phyloP scores from a whole-genome alignment of 371 early-diverging fungal genomes.

The Apophysomyces ossiformis region DNA sequence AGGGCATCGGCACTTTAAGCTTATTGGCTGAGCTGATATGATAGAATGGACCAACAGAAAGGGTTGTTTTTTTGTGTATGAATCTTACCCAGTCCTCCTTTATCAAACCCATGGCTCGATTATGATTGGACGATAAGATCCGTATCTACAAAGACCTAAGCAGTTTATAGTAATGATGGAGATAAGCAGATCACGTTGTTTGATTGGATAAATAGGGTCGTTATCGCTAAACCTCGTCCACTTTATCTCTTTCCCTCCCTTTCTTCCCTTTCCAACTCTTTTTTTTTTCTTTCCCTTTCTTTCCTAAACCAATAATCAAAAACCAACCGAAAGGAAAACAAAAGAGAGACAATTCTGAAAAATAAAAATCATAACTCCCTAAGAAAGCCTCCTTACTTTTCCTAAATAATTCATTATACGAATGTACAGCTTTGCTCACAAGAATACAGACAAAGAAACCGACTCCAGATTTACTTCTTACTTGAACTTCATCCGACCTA shows the following conservation, averaged over 20 bases:
- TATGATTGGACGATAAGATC: constrained; percentile 9
- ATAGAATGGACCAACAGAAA: constrained; percentile 8
- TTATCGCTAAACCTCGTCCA: not conserved
- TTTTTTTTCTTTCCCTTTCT: not conserved
- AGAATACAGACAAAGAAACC: constrained; percentile 7
- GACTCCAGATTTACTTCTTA: constrained; percentile 21
- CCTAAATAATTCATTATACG: constrained; percentile 1
- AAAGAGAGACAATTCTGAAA: not conserved
- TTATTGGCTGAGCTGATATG: not conserved
- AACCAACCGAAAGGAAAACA: not conserved
- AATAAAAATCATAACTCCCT: not conserved
- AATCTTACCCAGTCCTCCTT: constrained; percentile 10
- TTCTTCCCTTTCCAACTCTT: not conserved
- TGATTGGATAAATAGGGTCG: constrained; percentile 10
- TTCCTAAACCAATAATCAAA: not conserved
- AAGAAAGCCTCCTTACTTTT: not conserved
- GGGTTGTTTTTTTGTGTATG: not conserved
- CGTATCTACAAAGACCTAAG: constrained; percentile 6
- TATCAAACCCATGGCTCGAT: not conserved
- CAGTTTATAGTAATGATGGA: constrained; percentile 10
- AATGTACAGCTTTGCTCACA: constrained; percentile 6
- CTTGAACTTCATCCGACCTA: constrained; percentile 24
- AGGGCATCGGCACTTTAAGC: not conserved
- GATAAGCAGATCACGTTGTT: constrained; percentile 8
- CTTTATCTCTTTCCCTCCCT: not conserved